These are phyloP conservation scores for Sporothrix globosa DNA, from an alignment of 2,329 filamentous ascomycete genomes.

Conservation along the genomic window DNA sequence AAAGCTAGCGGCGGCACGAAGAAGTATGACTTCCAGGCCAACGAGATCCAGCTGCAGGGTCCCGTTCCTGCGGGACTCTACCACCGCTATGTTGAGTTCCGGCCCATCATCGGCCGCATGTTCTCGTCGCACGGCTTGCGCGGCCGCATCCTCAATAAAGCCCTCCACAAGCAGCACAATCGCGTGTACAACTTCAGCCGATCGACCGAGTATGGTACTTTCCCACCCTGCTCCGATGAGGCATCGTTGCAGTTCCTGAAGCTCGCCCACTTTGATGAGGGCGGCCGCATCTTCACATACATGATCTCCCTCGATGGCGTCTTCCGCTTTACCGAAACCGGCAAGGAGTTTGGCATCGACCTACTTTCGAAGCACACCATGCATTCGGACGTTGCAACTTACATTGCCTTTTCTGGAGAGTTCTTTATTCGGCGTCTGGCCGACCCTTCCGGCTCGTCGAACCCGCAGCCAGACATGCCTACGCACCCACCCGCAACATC, in stretches of 20 bases:
- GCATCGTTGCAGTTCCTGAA: slow-evolving; percentile 81
- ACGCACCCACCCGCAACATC: slow-evolving; percentile 57
- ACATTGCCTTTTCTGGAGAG: slow-evolving; percentile 89
- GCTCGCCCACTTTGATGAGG: slow-evolving; percentile 83
- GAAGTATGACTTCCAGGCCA: slow-evolving; percentile 77
- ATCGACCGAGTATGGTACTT: slow-evolving; percentile 71
- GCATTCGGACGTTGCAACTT: slow-evolving; percentile 90
- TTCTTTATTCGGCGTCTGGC: slow-evolving; percentile 80
- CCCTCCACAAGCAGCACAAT: slow-evolving; percentile 85
- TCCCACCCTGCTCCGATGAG: slow-evolving; percentile 67
- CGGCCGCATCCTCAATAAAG: slow-evolving; percentile 79
- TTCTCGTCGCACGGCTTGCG: slow-evolving; percentile 77
- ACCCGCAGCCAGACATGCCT: slow-evolving; percentile 49
- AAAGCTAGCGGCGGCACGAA: neutral
- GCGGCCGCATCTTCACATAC: slow-evolving; percentile 87
- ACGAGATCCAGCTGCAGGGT: slow-evolving; percentile 83
- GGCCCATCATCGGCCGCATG: slow-evolving; percentile 85
- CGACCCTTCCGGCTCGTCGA: slow-evolving; percentile 51
- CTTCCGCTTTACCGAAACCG: slow-evolving; percentile 91
- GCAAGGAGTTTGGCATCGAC: slow-evolving; percentile 93
- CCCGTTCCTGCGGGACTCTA: slow-evolving; percentile 81
- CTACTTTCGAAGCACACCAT: slow-evolving; percentile 94
- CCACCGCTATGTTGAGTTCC: slow-evolving; percentile 92
- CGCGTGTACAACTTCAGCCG: slow-evolving; percentile 88
- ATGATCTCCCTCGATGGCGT: slow-evolving; percentile 85